Percentiles rank a stretch among this genome's conserved stretches.
Conservation (phyloP, 1,284 basidiomycete genomes). For the Psilocybe mexicana region DNA sequence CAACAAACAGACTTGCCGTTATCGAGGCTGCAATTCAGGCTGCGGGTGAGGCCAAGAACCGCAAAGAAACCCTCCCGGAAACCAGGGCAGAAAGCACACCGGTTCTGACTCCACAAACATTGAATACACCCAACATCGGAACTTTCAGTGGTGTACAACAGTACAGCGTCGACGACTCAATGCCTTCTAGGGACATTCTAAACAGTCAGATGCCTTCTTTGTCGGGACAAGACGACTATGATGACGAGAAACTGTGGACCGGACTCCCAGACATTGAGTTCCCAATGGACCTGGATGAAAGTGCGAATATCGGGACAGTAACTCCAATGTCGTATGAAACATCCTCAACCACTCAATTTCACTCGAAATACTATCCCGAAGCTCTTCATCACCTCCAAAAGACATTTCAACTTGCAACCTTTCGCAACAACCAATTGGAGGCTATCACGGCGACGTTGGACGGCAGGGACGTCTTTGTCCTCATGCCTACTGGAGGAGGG, state of each 20-base stretch:
- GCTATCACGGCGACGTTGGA: constrained; percentile 82
- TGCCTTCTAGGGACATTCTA: background rate
- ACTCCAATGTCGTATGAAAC: background rate
- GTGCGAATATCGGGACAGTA: background rate
- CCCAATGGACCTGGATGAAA: constrained; percentile 11
- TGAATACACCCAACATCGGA: background rate
- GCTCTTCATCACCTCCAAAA: constrained; percentile 61
- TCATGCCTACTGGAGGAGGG: constrained; percentile 97
- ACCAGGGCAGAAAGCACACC: too few relatives aligned
- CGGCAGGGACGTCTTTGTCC: constrained; percentile 88
- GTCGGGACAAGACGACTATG: constrained; percentile 9
- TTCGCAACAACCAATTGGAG: constrained; percentile 86
- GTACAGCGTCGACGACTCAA: too few relatives aligned
- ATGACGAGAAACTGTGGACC: constrained; percentile 30
- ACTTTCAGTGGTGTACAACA: background rate
- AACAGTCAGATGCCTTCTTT: background rate
- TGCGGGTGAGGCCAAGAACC: background rate
- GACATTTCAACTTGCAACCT: constrained; percentile 70
- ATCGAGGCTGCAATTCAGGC: constrained; percentile 4
- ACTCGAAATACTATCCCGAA: constrained; percentile 50
- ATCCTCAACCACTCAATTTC: background rate
- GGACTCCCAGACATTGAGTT: constrained; percentile 23
- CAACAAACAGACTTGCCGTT: constrained; percentile 7
- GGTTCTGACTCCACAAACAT: too few relatives aligned
- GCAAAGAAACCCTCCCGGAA: too few relatives aligned